Evolutionary conservation across 1,284 basidiomycete genomes (phyloP).

Genomic region (Sanguinoderma infundibulare): DNA sequence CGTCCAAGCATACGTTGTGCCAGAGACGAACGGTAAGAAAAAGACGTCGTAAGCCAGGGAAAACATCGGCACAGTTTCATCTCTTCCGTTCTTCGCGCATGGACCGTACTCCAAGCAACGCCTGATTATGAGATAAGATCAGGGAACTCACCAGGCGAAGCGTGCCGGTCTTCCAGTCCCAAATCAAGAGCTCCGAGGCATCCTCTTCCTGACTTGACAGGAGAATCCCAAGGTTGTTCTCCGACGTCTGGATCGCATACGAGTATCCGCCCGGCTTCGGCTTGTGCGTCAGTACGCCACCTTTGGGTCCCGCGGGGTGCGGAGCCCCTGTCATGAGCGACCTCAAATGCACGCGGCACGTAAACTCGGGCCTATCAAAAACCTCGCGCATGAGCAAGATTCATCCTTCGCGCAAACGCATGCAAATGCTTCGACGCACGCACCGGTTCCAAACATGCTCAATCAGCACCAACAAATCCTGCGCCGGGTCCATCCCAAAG

Average conservation of each 20-base stretch:
- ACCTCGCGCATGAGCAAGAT: not conserved
- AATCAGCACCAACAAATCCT: constrained; percentile 60
- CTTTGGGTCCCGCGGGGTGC: constrained; percentile 47
- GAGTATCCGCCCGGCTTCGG: constrained; percentile 24
- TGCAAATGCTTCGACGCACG: no score
- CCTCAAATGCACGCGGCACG: constrained; percentile 46
- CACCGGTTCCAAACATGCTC: constrained; percentile 40
- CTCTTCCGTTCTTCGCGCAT: no score
- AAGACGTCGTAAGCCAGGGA: no score
- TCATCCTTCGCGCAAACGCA: not conserved
- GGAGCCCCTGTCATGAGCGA: constrained; percentile 49
- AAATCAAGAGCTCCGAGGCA: constrained; percentile 54
- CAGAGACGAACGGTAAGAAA: no score
- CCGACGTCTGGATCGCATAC: constrained; percentile 54
- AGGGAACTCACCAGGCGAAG: constrained; percentile 43
- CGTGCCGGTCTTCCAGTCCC: constrained; percentile 63
- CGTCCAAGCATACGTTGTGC: no score
- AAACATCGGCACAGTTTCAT: no score
- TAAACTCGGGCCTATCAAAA: constrained; percentile 7
- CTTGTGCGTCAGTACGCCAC: constrained; percentile 39
- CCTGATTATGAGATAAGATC: not conserved
- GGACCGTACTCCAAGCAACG: no score
- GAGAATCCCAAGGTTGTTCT: constrained; percentile 52
- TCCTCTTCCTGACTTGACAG: constrained; percentile 38
- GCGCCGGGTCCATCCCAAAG: constrained; percentile 65